These are phyloP conservation scores for Populus trichocarpa DNA, from an alignment of 441 rosid genomes.

Conservation along the genomic window DNA sequence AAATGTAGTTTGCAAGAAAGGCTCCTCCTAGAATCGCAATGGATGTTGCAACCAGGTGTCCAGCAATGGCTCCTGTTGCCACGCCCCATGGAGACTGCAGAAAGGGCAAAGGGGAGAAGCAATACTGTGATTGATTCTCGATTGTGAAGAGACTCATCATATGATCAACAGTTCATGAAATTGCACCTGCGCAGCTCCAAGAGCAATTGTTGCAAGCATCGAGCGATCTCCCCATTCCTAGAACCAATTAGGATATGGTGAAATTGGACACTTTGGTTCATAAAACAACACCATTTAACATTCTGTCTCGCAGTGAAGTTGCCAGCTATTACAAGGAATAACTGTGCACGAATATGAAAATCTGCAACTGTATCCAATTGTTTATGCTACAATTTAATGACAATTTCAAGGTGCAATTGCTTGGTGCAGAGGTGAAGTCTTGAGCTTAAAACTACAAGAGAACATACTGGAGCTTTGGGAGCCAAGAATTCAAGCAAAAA, in stretches of 20 bases:
- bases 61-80: constrained; percentile 92
- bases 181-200: constrained; percentile 88
- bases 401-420: not conserved
- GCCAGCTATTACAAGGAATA: not conserved
- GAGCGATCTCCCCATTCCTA: constrained; percentile 99
- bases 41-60: constrained; percentile 83
- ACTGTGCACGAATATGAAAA: not conserved
- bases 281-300: not conserved
- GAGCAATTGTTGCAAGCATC: constrained; percentile 98
- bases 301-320: not conserved
- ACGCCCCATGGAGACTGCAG: constrained; percentile 91
- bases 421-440: not conserved
- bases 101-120: not conserved
- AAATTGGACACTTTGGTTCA: not conserved
- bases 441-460: not conserved
- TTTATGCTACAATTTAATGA: not conserved
- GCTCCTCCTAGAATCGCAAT: constrained; percentile 92
- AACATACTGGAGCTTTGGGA: not conserved
- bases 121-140: not conserved
- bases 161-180: constrained; percentile 8
- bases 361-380: not conserved
- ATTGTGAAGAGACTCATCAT: not conserved
- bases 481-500: not conserved
- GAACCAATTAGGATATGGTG: constrained; percentile 11
- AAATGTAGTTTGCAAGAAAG: constrained; percentile 88